Percentiles rank a stretch among this genome's conserved stretches.
phyloP scores from a whole-genome alignment of 176 grass and related monocot genomes.

The Oryza coarctata region DNA sequence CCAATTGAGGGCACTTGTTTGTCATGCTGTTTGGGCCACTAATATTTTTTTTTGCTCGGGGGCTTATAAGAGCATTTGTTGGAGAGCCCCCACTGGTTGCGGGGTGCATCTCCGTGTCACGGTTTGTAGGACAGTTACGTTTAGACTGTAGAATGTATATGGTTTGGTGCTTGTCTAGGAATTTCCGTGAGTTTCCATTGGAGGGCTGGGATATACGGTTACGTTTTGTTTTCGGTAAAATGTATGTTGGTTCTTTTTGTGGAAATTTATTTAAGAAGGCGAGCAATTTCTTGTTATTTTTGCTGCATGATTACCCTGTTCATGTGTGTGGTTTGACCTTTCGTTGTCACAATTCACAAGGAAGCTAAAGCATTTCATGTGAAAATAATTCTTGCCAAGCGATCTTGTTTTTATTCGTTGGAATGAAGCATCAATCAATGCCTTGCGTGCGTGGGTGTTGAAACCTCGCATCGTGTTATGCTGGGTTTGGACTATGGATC shows the following conservation, averaged over 20 bases:
- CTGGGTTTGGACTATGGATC: too few species aligned
- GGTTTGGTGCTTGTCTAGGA: slow-evolving; percentile 27
- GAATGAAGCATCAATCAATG: too few species aligned
- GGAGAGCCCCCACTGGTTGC: background rate
- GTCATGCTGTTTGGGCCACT: slow-evolving; percentile 23
- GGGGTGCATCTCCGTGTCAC: slow-evolving; percentile 2
- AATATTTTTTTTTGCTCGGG: background rate
- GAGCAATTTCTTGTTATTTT: background rate
- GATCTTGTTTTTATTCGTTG: background rate
- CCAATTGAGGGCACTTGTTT: background rate
- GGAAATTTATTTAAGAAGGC: slow-evolving; percentile 5
- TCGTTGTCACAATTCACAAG: background rate
- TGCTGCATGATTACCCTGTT: background rate
- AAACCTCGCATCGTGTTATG: too few species aligned
- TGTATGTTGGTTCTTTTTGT: slow-evolving; percentile 1
- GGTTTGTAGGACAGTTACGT: background rate
- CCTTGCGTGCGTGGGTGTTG: too few species aligned
- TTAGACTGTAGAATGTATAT: slow-evolving; percentile 47
- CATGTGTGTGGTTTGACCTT: background rate
- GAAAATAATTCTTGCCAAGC: background rate
- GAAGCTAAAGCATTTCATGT: background rate
- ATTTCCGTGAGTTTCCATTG: background rate
- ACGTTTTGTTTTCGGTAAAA: background rate
- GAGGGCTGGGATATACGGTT: slow-evolving; percentile 26
- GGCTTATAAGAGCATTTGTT: slow-evolving; percentile 25